phyloP scores from a whole-genome alignment of 1,284 basidiomycete species.

The Boletus sp. region DNA sequence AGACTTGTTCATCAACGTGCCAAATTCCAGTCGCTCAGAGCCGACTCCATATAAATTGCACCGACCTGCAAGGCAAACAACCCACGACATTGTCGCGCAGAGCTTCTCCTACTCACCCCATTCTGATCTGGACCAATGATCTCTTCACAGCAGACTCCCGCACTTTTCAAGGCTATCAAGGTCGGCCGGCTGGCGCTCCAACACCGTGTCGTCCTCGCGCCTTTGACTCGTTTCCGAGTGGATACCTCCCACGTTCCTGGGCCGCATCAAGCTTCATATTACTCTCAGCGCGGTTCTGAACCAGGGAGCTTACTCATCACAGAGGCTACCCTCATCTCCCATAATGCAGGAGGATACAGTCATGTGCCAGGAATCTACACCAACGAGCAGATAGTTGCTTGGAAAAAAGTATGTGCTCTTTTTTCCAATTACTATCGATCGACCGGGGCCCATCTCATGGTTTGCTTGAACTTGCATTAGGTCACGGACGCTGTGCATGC shows the following conservation, averaged over 20 bases:
- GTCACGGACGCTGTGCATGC: not conserved
- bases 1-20: too few species aligned
- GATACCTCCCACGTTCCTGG: not conserved
- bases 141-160: too few species aligned
- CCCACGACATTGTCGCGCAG: too few species aligned
- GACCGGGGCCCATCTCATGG: not conserved
- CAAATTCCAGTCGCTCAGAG: too few species aligned
- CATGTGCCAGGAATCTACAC: not conserved
- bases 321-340: not conserved
- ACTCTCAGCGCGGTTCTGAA: not conserved
- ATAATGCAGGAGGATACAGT: not conserved
- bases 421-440: not conserved
- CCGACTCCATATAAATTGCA: too few species aligned
- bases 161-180: too few species aligned
- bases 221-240: not conserved
- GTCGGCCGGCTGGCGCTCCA: too few species aligned
- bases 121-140: too few species aligned
- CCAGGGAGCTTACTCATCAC: not conserved
- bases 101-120: too few species aligned
- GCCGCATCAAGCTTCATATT: not conserved
- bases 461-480: not conserved
- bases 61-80: too few species aligned
- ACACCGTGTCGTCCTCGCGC: too few species aligned
- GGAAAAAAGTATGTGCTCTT: not conserved
- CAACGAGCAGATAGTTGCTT: not conserved